These are phyloP conservation scores for Paraurostyla sp. DNA, from an alignment of 73 alveolate genomes.

Conservation along the genomic window DNA sequence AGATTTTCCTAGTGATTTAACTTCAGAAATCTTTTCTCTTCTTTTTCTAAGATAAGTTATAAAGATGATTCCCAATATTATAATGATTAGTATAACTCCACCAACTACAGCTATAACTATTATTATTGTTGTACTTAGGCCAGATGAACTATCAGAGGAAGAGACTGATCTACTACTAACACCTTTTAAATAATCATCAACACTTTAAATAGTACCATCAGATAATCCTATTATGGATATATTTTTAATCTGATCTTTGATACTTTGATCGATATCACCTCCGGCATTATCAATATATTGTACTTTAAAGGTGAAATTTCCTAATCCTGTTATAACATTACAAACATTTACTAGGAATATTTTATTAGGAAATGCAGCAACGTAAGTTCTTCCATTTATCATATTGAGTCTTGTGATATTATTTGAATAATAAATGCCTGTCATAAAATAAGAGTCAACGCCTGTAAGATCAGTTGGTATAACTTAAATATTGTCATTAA, in stretches of 20 bases:
- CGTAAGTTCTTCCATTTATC: not conserved
- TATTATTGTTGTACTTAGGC: not conserved
- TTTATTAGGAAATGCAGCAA: constrained; percentile 19
- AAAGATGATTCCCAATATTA: not conserved
- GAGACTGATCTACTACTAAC: not conserved
- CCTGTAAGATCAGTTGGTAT: not conserved
- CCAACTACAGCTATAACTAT: constrained; percentile 7
- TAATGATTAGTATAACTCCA: not conserved
- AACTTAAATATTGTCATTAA: not conserved
- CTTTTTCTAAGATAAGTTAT: not conserved
- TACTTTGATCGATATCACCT: not conserved
- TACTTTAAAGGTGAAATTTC: not conserved
- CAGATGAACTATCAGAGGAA: not conserved
- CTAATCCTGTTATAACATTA: not conserved
- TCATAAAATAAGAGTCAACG: not conserved
- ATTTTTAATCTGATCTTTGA: not conserved
- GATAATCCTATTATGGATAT: constrained; percentile 6
- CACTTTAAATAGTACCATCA: not conserved
- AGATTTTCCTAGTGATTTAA: not conserved
- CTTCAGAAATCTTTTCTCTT: constrained; percentile 15
- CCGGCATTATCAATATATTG: not conserved
- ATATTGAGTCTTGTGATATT: constrained; percentile 8
- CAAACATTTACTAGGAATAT: not conserved
- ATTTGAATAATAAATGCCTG: constrained; percentile 1
- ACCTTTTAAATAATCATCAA: not conserved